Conservation (phyloP, 2,329 filamentous ascomycete species). For the Aspergillus sp. region DNA sequence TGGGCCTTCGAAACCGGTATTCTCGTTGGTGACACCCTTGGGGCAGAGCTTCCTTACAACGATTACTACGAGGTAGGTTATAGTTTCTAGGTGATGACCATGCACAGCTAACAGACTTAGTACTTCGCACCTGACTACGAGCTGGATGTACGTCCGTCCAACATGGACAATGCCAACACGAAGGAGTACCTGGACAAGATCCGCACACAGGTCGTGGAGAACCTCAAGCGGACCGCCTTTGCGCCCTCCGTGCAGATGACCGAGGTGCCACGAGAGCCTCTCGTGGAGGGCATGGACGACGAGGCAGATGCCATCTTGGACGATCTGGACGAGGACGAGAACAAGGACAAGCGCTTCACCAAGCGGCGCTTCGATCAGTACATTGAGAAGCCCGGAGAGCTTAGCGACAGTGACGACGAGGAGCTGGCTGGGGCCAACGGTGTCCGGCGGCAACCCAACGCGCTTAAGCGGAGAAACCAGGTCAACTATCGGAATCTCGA, state of each 20-base stretch:
- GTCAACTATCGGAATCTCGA: constrained; percentile 63
- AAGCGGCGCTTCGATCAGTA: constrained; percentile 80
- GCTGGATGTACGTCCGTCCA: constrained; percentile 67
- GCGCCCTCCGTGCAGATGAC: constrained; percentile 66
- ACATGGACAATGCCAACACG: constrained; percentile 72
- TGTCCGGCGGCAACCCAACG: constrained; percentile 58
- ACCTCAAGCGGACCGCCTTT: constrained; percentile 63
- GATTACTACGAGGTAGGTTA: constrained; percentile 77
- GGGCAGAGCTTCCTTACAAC: constrained; percentile 84
- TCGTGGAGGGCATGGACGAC: constrained; percentile 60
- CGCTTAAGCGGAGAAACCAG: constrained; percentile 57
- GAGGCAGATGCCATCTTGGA: constrained; percentile 67
- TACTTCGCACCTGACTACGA: constrained; percentile 72
- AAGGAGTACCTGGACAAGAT: constrained; percentile 70
- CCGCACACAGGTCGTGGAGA: constrained; percentile 65
- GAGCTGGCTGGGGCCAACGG: constrained; percentile 72
- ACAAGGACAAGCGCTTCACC: constrained; percentile 79
- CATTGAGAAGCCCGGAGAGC: constrained; percentile 74
- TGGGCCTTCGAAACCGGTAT: constrained; percentile 73
- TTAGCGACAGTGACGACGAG: constrained; percentile 87
- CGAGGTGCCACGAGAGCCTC: constrained; percentile 60
- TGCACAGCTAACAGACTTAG: constrained; percentile 40
- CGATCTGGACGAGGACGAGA: constrained; percentile 79
- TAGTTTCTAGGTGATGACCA: not conserved
- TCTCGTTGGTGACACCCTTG: constrained; percentile 80